phyloP scores from a whole-genome alignment of 192 early-diverging fungal genomes.

The Backusella parvicylindrica region DNA sequence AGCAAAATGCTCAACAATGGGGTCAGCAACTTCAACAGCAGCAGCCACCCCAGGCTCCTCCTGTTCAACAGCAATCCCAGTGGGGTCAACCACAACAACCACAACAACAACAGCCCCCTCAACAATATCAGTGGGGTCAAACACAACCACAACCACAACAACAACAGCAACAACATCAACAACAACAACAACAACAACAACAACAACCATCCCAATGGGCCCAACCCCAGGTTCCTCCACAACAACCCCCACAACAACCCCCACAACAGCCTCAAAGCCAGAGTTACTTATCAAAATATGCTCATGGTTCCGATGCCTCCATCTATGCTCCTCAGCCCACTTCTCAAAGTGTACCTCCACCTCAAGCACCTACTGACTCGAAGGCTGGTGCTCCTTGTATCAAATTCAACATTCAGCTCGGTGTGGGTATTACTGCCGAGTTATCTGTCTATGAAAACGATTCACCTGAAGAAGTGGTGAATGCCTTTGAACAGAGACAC shows the following conservation, averaged over 20 bases:
- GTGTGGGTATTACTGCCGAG: conserved; percentile 12
- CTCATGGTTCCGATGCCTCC: background rate
- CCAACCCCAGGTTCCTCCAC: too few species aligned
- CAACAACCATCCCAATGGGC: background rate
- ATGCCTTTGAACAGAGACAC: conserved; percentile 15
- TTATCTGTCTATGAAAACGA: conserved; percentile 16
- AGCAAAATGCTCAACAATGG: background rate
- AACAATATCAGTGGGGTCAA: background rate
- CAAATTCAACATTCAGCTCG: conserved; percentile 13
- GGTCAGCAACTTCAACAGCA: background rate
- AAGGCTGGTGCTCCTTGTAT: background rate
- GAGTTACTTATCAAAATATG: background rate
- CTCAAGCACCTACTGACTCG: background rate
- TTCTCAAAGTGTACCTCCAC: too few species aligned
- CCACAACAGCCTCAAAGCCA: background rate
- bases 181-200: background rate
- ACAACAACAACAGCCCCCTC: background rate
- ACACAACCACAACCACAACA: background rate
- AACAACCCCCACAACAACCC: background rate
- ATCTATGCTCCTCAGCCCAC: background rate
- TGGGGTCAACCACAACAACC: background rate
- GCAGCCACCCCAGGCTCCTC: background rate
- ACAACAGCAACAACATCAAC: background rate
- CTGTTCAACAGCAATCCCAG: background rate
- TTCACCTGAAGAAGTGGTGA: background rate